phyloP scores from a whole-genome alignment of 176 grass and related monocot genomes.

The Luzula sylvatica region DNA sequence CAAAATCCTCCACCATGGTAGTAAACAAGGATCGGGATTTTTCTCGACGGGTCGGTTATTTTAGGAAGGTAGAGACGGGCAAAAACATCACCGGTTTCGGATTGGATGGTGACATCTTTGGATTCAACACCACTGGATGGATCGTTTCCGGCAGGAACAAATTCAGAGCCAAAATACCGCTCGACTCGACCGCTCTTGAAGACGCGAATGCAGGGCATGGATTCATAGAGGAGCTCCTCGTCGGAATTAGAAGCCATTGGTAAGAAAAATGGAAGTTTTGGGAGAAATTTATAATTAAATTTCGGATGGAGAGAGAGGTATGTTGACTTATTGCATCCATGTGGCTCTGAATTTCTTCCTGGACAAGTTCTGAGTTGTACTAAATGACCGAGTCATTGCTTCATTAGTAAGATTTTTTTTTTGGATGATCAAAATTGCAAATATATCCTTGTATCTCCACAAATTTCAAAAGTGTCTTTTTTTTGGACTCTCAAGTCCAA shows the following conservation, averaged over 20 bases:
- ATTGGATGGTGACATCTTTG: conserved; percentile 32
- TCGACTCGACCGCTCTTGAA: conserved; percentile 42
- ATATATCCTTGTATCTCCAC: no score
- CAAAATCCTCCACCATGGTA: conserved; percentile 44
- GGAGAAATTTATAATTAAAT: no score
- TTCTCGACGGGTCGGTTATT: not conserved
- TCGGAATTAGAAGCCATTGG: not conserved
- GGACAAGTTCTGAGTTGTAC: no score
- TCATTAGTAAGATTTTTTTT: no score
- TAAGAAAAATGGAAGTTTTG: no score
- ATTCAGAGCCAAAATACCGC: conserved; percentile 15
- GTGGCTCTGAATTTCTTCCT: no score
- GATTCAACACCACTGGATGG: conserved; percentile 33
- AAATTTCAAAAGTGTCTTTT: no score
- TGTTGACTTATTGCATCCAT: no score
- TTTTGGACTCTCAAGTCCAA: no score
- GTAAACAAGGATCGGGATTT: conserved; percentile 36
- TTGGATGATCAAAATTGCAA: no score
- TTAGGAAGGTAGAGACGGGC: conserved; percentile 45
- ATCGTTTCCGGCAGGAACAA: conserved; percentile 18
- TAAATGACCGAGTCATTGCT: no score
- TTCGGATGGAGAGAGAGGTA: no score
- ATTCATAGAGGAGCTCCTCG: conserved; percentile 33
- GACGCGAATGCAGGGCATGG: conserved; percentile 22
- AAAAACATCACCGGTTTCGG: conserved; percentile 5